Evolutionary conservation across 2,329 filamentous ascomycete genomes (phyloP).

Genomic region (Chaetomium strumarium): DNA sequence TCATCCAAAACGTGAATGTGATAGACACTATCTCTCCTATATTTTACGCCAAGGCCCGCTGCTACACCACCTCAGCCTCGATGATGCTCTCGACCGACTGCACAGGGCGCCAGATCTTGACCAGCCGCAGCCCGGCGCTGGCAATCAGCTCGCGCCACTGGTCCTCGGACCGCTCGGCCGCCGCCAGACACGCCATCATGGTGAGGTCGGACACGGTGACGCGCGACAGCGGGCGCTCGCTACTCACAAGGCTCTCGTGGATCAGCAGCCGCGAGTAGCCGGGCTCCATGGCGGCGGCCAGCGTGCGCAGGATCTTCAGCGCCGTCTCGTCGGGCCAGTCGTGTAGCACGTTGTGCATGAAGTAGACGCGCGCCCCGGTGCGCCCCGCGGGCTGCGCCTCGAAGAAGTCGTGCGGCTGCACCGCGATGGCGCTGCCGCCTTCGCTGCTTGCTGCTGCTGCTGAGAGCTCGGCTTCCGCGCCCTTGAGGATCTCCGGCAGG

Average conservation of each 20-base stretch:
- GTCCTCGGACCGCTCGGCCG: constrained; percentile 17
- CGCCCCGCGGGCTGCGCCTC: constrained; percentile 24
- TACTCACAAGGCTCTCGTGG: constrained; percentile 21
- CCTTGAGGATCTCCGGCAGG: constrained; percentile 23
- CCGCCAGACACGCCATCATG: constrained; percentile 23
- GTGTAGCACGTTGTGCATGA: constrained; percentile 34
- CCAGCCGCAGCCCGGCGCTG: constrained; percentile 14
- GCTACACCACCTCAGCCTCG: constrained; percentile 12
- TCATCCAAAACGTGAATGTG: no score
- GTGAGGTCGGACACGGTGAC: constrained; percentile 21
- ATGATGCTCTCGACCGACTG: constrained; percentile 18
- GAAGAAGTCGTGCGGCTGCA: constrained; percentile 27
- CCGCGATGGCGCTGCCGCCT: constrained; percentile 23
- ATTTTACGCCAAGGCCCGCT: not conserved
- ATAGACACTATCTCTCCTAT: no score
- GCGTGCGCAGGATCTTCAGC: constrained; percentile 30
- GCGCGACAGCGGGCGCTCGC: constrained; percentile 13
- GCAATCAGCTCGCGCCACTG: constrained; percentile 17
- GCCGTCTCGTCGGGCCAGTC: constrained; percentile 33
- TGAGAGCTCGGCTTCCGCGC: constrained; percentile 19
- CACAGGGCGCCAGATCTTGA: constrained; percentile 19
- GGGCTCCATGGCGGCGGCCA: constrained; percentile 29
- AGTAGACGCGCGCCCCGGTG: constrained; percentile 31
- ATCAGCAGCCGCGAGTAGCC: constrained; percentile 29
- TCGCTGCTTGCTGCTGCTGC: no score